A percentile compares a stretch with the other conserved stretches of the same genome.
Conservation (phyloP, 768 basidiomycete species). For the Trametopsis cervina region DNA sequence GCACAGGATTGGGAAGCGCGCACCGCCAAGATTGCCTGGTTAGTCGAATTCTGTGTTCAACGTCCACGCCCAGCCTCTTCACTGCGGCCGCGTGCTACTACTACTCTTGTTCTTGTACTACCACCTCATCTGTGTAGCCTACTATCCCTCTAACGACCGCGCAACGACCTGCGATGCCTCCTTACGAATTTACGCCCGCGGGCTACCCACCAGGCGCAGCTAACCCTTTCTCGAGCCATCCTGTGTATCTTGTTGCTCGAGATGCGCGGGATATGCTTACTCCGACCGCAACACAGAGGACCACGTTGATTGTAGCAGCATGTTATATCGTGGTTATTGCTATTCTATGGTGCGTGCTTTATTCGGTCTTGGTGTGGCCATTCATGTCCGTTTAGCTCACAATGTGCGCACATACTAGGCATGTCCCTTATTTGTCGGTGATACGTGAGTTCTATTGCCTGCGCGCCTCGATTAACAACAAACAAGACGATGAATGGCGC, state of each 20-base stretch:
- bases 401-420: slow-evolving; percentile 37
- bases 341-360: slow-evolving; percentile 61
- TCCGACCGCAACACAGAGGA: slow-evolving; percentile 66
- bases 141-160: neutral
- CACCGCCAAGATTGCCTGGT: neutral
- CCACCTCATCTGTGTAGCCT: slow-evolving; percentile 1
- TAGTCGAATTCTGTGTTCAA: neutral
- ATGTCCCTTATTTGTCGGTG: slow-evolving; percentile 63
- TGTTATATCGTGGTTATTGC: slow-evolving; percentile 67
- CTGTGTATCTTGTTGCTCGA: slow-evolving; percentile 20
- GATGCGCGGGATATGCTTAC: slow-evolving; percentile 31
- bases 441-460: slow-evolving; percentile 50
- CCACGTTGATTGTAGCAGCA: slow-evolving; percentile 75
- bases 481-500: neutral
- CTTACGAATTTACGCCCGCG: neutral
- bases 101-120: slow-evolving; percentile 1
- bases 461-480: too few species aligned
- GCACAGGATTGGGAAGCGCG: neutral
- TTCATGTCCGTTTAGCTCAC: neutral
- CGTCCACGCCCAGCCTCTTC: neutral
- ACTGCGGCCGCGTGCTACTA: slow-evolving; percentile 1
- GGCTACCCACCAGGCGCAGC: slow-evolving; percentile 6
- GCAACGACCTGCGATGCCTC: slow-evolving; percentile 10
- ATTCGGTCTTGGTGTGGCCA: neutral
- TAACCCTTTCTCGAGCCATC: slow-evolving; percentile 13